Conservation (phyloP, 495 filamentous ascomycete species). For the Hypoxylon perforatum region DNA sequence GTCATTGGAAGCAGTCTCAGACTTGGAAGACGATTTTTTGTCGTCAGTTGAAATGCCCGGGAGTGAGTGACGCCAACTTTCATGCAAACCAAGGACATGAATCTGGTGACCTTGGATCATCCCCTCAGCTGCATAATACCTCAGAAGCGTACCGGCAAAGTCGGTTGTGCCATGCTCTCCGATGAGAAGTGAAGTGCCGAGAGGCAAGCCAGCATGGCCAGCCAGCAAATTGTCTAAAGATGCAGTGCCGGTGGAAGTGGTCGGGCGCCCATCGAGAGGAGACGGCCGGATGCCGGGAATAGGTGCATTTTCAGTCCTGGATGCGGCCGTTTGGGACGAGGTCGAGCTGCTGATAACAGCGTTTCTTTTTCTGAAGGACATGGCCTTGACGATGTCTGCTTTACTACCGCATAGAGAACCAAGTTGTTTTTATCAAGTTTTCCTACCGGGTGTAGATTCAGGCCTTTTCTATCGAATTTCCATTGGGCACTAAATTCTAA, state of each 20-base stretch:
- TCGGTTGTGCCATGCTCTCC: constrained; percentile 96
- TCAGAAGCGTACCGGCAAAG: constrained; percentile 83
- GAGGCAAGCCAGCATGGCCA: constrained; percentile 86
- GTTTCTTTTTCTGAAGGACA: constrained; percentile 94
- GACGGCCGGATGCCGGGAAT: constrained; percentile 84
- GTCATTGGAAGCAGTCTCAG: constrained; percentile 60
- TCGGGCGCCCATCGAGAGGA: constrained; percentile 85
- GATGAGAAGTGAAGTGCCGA: constrained; percentile 84
- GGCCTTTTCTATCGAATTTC: too few species aligned
- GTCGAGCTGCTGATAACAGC: constrained; percentile 65
- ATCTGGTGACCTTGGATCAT: constrained; percentile 90
- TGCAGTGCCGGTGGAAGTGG: constrained; percentile 88
- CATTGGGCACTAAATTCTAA: not conserved
- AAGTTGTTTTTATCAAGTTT: not conserved
- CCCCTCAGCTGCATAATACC: constrained; percentile 94
- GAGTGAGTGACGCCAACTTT: constrained; percentile 83
- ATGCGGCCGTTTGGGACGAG: constrained; percentile 44
- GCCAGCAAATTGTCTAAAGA: constrained; percentile 87
- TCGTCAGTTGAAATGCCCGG: constrained; percentile 73
- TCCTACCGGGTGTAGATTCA: constrained; percentile 7
- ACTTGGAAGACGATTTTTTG: constrained; percentile 51
- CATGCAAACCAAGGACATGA: constrained; percentile 82
- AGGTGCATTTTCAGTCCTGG: constrained; percentile 49
- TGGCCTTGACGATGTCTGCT: constrained; percentile 51
- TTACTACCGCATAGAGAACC: constrained; percentile 39